phyloP scores from a whole-genome alignment of 2,329 filamentous ascomycete species.

The Dactylellina parvicollis region DNA sequence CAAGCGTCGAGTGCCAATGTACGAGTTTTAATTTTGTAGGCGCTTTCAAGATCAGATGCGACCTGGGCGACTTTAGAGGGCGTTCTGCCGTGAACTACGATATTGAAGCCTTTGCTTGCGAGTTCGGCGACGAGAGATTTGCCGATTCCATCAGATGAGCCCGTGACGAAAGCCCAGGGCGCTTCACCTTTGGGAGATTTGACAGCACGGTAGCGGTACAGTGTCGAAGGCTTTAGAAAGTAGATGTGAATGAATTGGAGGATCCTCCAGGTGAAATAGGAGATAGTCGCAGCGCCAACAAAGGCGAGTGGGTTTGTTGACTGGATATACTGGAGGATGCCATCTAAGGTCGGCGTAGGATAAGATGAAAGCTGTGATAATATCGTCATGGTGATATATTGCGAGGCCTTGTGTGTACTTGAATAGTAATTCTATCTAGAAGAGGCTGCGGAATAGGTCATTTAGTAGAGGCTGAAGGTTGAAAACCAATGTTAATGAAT shows the following conservation, averaged over 20 bases:
- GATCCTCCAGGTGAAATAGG: slow-evolving; percentile 28
- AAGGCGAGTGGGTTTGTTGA: slow-evolving; percentile 7
- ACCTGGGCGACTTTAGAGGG: slow-evolving; percentile 85
- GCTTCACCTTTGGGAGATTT: slow-evolving; percentile 65
- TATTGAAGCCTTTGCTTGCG: slow-evolving; percentile 89
- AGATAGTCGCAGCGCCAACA: slow-evolving; percentile 18
- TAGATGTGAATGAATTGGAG: slow-evolving; percentile 33
- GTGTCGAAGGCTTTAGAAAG: slow-evolving; percentile 34
- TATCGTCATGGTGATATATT: background rate
- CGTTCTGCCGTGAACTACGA: slow-evolving; percentile 93
- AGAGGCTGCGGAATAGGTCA: no score
- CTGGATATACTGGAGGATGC: background rate
- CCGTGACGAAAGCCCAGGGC: slow-evolving; percentile 93
- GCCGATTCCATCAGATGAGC: slow-evolving; percentile 93
- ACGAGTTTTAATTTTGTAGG: slow-evolving; percentile 77
- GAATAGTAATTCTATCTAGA: no score
- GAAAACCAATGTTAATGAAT: no score
- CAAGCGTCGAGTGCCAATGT: slow-evolving; percentile 28
- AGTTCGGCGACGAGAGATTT: slow-evolving; percentile 95
- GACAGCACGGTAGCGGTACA: slow-evolving; percentile 23
- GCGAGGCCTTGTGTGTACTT: no score
- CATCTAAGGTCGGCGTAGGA: background rate
- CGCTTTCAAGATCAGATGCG: slow-evolving; percentile 76
- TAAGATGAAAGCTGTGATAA: background rate
- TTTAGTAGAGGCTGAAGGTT: no score